phyloP scores from a whole-genome alignment of 345 rosid species.

The Dovyalis caffra region DNA sequence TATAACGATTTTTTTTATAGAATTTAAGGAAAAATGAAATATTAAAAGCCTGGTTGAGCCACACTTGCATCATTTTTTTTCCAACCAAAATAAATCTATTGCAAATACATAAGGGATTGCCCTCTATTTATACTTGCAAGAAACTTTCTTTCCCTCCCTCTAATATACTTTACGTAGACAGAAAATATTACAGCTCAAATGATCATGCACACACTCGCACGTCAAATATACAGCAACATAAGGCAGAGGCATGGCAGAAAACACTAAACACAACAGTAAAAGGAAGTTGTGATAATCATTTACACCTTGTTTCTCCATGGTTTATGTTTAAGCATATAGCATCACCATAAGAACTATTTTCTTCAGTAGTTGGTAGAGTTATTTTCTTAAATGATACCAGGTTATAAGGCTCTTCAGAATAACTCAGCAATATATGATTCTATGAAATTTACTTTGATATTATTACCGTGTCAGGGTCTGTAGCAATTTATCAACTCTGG shows the following conservation, averaged over 20 bases:
- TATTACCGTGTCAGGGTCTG: neutral
- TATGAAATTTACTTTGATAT: neutral
- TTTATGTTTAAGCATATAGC: neutral
- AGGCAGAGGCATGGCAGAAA: neutral
- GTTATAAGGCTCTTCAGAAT: neutral
- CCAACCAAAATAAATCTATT: neutral
- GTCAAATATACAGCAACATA: neutral
- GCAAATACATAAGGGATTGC: neutral
- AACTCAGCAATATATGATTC: neutral
- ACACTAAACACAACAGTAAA: neutral
- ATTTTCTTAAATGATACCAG: neutral
- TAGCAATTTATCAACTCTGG: neutral
- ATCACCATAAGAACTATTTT: neutral
- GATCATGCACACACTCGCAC: neutral
- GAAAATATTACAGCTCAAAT: neutral
- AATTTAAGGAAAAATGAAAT: neutral
- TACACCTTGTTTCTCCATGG: neutral
- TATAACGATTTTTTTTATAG: neutral
- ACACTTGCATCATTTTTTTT: neutral
- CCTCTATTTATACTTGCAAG: no score
- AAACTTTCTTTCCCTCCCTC: no score
- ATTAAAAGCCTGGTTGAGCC: neutral
- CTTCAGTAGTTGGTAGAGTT: no score
- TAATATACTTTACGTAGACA: no score
- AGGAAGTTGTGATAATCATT: neutral